phyloP scores from a whole-genome alignment of 331 rosid species.

The Phaseolus coccineus region DNA sequence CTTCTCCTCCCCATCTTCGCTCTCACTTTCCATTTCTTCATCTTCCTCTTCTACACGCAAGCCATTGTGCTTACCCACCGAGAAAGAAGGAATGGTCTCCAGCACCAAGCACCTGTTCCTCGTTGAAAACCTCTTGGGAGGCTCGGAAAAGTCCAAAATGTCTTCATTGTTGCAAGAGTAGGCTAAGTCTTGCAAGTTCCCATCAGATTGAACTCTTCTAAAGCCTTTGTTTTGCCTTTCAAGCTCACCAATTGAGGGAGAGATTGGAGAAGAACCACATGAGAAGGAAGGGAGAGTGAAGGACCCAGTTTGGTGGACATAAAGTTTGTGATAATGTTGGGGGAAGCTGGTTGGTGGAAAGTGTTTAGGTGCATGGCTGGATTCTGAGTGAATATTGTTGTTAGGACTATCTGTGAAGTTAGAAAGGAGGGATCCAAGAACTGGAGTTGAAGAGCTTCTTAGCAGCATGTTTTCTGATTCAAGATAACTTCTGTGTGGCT shows the following conservation, averaged over 20 bases:
- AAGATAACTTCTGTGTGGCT: constrained; percentile 24
- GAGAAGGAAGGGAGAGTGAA: constrained; percentile 50
- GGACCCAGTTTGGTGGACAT: constrained; percentile 52
- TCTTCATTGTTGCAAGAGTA: constrained; percentile 52
- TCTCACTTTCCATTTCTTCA: constrained; percentile 52
- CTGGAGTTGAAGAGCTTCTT: constrained; percentile 78
- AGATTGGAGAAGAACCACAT: constrained; percentile 75
- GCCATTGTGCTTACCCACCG: constrained; percentile 42
- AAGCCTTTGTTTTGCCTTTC: constrained; percentile 52
- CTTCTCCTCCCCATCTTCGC: constrained; percentile 42
- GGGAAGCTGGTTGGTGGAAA: constrained; percentile 52
- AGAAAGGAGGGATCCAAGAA: constrained; percentile 74
- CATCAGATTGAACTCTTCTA: constrained; percentile 84
- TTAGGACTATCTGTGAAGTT: constrained; percentile 63
- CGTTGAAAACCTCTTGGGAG: constrained; percentile 32
- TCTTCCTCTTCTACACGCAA: constrained; percentile 52
- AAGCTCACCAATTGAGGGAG: constrained; percentile 64
- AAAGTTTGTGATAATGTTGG: constrained; percentile 49
- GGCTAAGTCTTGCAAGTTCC: constrained; percentile 69
- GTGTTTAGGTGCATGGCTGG: constrained; percentile 47
- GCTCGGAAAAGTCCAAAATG: constrained; percentile 30
- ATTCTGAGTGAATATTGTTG: constrained; percentile 53
- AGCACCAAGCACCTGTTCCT: constrained; percentile 49
- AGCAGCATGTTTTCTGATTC: constrained; percentile 53
- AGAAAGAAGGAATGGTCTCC: constrained; percentile 69